Base-by-base conservation (phyloP, 805 yeast genomes). In the Ogataea siamensis region DNA sequence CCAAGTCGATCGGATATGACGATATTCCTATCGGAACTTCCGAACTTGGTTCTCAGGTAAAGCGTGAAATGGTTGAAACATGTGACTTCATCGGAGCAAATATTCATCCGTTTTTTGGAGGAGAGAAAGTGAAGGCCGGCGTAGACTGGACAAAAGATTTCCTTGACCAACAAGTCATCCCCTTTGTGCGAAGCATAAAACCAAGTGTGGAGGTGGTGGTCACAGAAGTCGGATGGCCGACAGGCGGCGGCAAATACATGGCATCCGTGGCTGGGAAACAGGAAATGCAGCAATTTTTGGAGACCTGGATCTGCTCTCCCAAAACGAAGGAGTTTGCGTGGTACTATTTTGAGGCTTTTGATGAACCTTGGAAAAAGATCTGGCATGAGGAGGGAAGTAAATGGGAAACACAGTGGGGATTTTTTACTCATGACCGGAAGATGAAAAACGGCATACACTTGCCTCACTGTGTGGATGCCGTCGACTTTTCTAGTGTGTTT, bases 371-470 rank as follows among this genome's bases (percentile, higher is more conserved):
- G 86, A 81, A 80, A 47, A 54, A 60, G 31, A 55, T 75, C 1
- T 78, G 72, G 55, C 69, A 76, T 50, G 71, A 70, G 15, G 66
- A 57, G 1, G 67, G 64, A 2, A 65, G 68, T 20, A 59, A 58
- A 38, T 80, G 87, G 87, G 87, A 81, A 50, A 70, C 84, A 1
- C 76, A 80, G 46, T 82, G 87, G 87, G 89, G 87, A 0, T 42
- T 82, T 7, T 79, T 82, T 49, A 65, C 70, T 1, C 48, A 53
- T 5, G 70, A 76, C 37, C 58, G 86, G 35, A 55, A 62, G 26
- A 45, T 74, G 43, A 79, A 78, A 47, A 53, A 58, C 5, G 66
- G 63, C 6, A 54, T 74, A 5, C 40, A 36, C 3, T 56, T 75
- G n/a, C 79, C 80, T 10, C 38, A 39, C 8, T 70, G 70, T 42